Base-by-base conservation (phyloP, 164 flowering plant species). In the Magnolia officinalis region DNA sequence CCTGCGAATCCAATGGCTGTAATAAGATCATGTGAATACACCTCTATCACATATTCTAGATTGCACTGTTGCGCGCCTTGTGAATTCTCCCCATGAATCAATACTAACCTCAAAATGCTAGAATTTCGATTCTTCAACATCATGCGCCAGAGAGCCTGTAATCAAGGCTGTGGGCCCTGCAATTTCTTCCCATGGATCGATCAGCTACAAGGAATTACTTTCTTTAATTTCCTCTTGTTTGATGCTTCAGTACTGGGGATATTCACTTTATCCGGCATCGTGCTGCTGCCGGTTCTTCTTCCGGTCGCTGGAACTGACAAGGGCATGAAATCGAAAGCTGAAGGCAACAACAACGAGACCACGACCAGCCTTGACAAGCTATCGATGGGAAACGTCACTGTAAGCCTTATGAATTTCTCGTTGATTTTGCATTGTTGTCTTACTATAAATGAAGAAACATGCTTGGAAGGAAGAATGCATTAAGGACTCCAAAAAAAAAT, bases 251-350 rank as follows among this genome's bases (percentile, higher is more conserved):
- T 85, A 61, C 67, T 94, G 84, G 93, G 93, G 18, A 92, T 92
- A 78, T 74, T 96, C 78, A 87, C 84, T 10, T 21, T 90, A 59
- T 84, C 95, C 63, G 93, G 94, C 45, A 0, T 92, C 52, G n/a
- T 90, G 51, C 85, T 94, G 75, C 87, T 96, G 6, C 98, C 97
- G 3, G 80, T 85, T 64, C 97, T 96, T 69, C 84, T 96, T 19
- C 97, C 99, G 0, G 74, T 96, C 51, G 87, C 98, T 77, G 85
- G 77, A 29, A 96, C 99, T 18, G 94, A 87, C 68, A 49, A 82
- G 16, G 72, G 67, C 49, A 26, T 74, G 11, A 77, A 77, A 74
- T 11, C 68, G 8, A 50, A 65, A 10, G 16, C 64, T 23, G 29
- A 75, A 10, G 77, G 81, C 67, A 87, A 85, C 16, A 86, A 90